These are phyloP conservation scores for Chimonanthus salicifolius DNA, from an alignment of 164 flowering plant genomes.

Conservation along the genomic window DNA sequence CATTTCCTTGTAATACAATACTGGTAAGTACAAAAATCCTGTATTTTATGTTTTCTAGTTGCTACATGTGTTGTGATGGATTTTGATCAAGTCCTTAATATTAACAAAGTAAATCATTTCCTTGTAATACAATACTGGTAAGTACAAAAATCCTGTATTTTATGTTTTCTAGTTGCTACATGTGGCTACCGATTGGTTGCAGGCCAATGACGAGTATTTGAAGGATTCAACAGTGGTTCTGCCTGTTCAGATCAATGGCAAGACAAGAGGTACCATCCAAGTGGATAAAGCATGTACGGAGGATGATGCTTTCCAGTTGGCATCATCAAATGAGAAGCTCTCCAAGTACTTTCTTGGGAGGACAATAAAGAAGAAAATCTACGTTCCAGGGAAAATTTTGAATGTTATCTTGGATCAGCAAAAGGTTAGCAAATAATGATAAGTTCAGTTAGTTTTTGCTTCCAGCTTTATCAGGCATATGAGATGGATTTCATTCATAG, in stretches of 20 bases:
- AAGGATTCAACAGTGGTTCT: conserved; percentile 62
- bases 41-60: not conserved
- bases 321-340: conserved; percentile 62
- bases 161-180: not conserved
- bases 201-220: conserved; percentile 70
- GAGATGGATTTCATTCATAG: no score
- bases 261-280: conserved; percentile 85
- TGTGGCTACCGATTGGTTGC: conserved; percentile 12
- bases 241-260: conserved; percentile 96
- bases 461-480: no score
- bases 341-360: conserved; percentile 63
- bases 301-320: conserved; percentile 72
- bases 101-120: no score
- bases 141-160: not conserved
- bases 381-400: conserved; percentile 81
- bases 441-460: not conserved
- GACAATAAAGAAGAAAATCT: conserved; percentile 66
- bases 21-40: not conserved
- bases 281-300: conserved; percentile 69
- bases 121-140: no score
- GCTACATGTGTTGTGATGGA: no score
- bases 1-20: no score
- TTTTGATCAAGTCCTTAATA: no score
- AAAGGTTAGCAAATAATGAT: conserved; percentile 20
- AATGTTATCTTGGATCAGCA: conserved; percentile 65